A percentile compares a stretch with the other conserved stretches of the same genome.
These are phyloP conservation scores for Pisolithus sp. DNA, from an alignment of 768 basidiomycete species.

Conservation along the genomic window DNA sequence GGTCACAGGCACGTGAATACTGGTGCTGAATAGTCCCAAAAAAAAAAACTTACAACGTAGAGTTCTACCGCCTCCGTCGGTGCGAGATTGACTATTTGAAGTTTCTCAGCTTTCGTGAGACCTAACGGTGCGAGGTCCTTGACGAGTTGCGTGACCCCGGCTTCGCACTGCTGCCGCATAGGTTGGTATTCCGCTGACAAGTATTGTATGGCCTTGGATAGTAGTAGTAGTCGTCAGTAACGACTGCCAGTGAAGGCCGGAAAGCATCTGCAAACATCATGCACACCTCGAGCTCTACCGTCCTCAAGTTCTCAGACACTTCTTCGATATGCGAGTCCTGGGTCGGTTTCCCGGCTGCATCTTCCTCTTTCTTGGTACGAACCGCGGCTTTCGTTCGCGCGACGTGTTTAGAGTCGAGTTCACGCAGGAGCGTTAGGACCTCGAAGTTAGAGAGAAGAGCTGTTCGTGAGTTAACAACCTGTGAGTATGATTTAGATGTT, in stretches of 20 bases:
- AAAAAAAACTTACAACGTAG: slow-evolving; percentile 54
- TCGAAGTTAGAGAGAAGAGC: slow-evolving; percentile 88
- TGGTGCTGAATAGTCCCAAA: neutral
- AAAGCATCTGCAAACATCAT: slow-evolving; percentile 30
- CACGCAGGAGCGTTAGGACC: slow-evolving; percentile 69
- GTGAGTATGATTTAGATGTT: neutral
- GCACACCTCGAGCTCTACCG: slow-evolving; percentile 68
- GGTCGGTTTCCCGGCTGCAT: slow-evolving; percentile 33
- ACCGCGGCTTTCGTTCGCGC: slow-evolving; percentile 62
- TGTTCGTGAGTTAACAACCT: slow-evolving; percentile 47
- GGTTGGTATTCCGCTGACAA: slow-evolving; percentile 73
- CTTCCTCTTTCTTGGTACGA: slow-evolving; percentile 75
- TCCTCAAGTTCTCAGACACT: slow-evolving; percentile 74
- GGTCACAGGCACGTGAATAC: too few species aligned
- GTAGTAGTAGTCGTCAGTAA: neutral
- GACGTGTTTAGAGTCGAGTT: slow-evolving; percentile 70
- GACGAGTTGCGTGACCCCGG: slow-evolving; percentile 60
- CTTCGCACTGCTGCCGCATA: slow-evolving; percentile 55
- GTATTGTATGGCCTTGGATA: slow-evolving; percentile 72
- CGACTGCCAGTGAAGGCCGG: neutral
- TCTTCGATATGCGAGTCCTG: slow-evolving; percentile 41
- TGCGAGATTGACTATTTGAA: slow-evolving; percentile 86
- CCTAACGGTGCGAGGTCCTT: slow-evolving; percentile 59
- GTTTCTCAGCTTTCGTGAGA: slow-evolving; percentile 86
- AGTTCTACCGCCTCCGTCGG: slow-evolving; percentile 80